These are phyloP conservation scores for Chlorella variabilis DNA, from an alignment of 163 green algal species.

Conservation along the genomic window DNA sequence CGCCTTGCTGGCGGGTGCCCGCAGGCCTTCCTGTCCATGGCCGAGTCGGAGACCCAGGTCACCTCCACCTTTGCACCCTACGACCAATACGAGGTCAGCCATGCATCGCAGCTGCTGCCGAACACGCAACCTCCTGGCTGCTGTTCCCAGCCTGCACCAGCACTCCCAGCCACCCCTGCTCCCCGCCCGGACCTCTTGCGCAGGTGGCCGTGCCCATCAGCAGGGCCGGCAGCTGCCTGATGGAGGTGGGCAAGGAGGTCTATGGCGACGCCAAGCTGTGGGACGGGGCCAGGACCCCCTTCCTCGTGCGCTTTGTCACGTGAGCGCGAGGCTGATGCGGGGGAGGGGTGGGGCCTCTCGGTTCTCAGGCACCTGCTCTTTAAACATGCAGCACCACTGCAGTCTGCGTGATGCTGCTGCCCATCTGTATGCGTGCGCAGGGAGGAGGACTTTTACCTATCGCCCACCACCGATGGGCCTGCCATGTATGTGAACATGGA, in stretches of 20 bases:
- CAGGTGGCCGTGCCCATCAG: conserved; percentile 71
- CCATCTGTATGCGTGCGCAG: too few species aligned
- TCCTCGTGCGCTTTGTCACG: conserved; percentile 77
- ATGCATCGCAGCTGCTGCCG: not conserved
- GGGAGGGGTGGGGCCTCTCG: too few species aligned
- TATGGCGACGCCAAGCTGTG: conserved; percentile 51
- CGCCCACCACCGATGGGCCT: conserved; percentile 61
- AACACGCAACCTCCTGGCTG: not conserved
- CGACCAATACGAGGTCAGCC: conserved; percentile 64
- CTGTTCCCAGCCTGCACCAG: not conserved
- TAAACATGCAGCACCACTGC: too few species aligned
- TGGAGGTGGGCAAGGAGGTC: conserved; percentile 48
- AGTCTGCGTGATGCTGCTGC: too few species aligned
- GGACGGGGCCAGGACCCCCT: conserved; percentile 75
- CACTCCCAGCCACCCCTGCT: not conserved
- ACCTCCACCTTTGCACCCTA: conserved; percentile 55
- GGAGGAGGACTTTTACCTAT: conserved; percentile 65
- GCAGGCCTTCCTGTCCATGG: conserved; percentile 59
- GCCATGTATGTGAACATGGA: conserved; percentile 90
- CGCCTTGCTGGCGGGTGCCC: not conserved
- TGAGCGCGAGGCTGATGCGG: not conserved
- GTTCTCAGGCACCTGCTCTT: too few species aligned
- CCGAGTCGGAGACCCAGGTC: conserved; percentile 46
- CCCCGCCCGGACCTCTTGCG: not conserved
- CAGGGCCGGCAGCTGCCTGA: conserved; percentile 69